Evolutionary conservation across 2,329 filamentous ascomycete species (phyloP), one percentile per base, ranked within the genome.

Genomic region (Chaetothyriales sp.): DNA sequence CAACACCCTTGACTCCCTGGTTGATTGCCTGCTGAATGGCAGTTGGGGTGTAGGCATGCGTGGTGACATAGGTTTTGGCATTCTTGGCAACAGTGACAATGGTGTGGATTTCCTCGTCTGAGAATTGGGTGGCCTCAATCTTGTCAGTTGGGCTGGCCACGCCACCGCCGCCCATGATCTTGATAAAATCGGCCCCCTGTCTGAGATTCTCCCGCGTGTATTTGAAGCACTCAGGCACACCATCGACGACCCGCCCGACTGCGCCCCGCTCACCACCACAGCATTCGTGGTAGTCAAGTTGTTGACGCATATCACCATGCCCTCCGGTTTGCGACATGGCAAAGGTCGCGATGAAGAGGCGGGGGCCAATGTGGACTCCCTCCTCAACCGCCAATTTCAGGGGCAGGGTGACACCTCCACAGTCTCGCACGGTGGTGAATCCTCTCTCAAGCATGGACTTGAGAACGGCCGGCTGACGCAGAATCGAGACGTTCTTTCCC

Each of bases 131-230:
- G 57, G 73, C 69, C 6, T 73, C 69, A 9, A 80, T 64, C 42
- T 64, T 65, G 58, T 80, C 78, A 0, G 75, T 78, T 0, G 75
- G 75, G 9, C 70, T 74, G 0, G 73, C 70, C 1, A 81, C 76
- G 7, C 78, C 78, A 1, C 78, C 77, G 4, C 70, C 70, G 0
- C 68, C 68, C 76, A 80, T 80, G 54, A 81, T 76, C 62, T 81
- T 81, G 62, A 81, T 71, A 56, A 80, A 80, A 58, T 80, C 75
- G 0, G 75, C 73, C 1, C 78, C 78, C 7, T 64, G 67, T 2
- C 77, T 67, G 0, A 81, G 61, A 59, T 80, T 72, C 48, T 79
- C 75, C 2, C 78, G 68, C 0, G 72, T 70, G 6, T 66, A 71
- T 18, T 69, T 68, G 43, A 77, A 65, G 54, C 77, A 80, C 44